Conservation (phyloP, 2,329 filamentous ascomycete genomes). For the Alternaria arbusti region DNA sequence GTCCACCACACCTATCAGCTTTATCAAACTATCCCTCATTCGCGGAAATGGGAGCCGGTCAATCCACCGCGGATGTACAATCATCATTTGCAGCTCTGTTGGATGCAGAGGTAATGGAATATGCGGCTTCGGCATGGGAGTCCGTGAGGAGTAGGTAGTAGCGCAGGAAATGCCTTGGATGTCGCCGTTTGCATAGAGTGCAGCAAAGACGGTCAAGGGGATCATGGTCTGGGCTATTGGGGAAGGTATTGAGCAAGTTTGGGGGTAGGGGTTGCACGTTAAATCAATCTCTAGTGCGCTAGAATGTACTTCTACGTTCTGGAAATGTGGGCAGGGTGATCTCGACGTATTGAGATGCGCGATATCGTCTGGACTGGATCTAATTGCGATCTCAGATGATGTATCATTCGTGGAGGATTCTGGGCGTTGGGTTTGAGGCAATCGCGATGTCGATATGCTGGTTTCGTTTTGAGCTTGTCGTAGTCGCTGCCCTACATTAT, state of each 20-base stretch:
- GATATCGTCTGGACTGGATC: neutral
- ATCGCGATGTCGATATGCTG: neutral
- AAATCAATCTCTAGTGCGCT: neutral
- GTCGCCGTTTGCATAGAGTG: slow-evolving; percentile 37
- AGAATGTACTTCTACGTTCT: neutral
- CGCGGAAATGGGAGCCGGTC: slow-evolving; percentile 52
- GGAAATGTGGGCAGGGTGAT: neutral
- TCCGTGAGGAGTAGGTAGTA: slow-evolving; percentile 28
- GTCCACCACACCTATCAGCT: slow-evolving; percentile 39
- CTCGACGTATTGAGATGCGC: neutral
- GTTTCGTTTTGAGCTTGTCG: slow-evolving; percentile 9
- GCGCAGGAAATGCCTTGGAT: slow-evolving; percentile 35
- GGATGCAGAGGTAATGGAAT: slow-evolving; percentile 40
- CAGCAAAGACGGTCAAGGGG: slow-evolving; percentile 33
- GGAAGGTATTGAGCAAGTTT: neutral
- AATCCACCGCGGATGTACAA: slow-evolving; percentile 49
- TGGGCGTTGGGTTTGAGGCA: neutral
- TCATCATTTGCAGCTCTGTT: slow-evolving; percentile 41
- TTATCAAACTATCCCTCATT: slow-evolving; percentile 50
- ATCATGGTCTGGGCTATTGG: slow-evolving; percentile 11
- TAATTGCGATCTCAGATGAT: neutral
- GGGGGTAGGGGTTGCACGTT: neutral
- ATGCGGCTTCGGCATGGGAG: slow-evolving; percentile 21
- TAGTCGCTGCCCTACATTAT: slow-evolving; percentile 16
- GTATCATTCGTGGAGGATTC: neutral